A percentile compares a stretch with the other conserved stretches of the same genome.
Evolutionary conservation across 2,329 filamentous ascomycete genomes (phyloP).

Genomic region (Graphiopsis chlorocephala): DNA sequence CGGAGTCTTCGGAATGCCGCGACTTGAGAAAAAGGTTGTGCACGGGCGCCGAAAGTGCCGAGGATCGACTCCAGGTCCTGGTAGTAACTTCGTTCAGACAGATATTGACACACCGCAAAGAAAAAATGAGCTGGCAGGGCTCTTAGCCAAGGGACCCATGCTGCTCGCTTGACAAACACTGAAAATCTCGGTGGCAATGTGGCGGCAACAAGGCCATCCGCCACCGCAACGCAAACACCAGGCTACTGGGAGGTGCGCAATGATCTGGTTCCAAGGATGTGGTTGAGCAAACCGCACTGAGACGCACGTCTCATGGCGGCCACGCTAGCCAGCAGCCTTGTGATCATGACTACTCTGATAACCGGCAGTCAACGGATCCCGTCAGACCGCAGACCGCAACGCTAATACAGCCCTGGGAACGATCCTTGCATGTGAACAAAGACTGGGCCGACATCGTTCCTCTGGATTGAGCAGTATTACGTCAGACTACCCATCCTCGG

Average conservation of each 20-base stretch:
- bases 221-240: not conserved
- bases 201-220: not conserved
- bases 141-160: not conserved
- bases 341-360: not conserved
- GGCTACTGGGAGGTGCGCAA: not conserved
- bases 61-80: not conserved
- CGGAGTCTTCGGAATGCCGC: not conserved
- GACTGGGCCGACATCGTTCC: not conserved
- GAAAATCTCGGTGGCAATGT: not conserved
- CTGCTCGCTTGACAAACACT: not conserved
- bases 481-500: conserved; percentile 9
- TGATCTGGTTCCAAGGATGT: not conserved
- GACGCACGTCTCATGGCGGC: not conserved
- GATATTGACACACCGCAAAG: not conserved
- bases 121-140: not conserved
- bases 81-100: not conserved
- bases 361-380: conserved; percentile 5
- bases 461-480: not conserved
- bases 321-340: conserved; percentile 12
- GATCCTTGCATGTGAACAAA: conserved; percentile 12
- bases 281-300: not conserved
- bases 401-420: not conserved
- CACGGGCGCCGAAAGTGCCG: not conserved
- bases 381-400: not conserved
- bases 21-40: not conserved